Evolutionary conservation across 768 basidiomycete species (phyloP).

Genomic region (Sarcomyxa edulis): DNA sequence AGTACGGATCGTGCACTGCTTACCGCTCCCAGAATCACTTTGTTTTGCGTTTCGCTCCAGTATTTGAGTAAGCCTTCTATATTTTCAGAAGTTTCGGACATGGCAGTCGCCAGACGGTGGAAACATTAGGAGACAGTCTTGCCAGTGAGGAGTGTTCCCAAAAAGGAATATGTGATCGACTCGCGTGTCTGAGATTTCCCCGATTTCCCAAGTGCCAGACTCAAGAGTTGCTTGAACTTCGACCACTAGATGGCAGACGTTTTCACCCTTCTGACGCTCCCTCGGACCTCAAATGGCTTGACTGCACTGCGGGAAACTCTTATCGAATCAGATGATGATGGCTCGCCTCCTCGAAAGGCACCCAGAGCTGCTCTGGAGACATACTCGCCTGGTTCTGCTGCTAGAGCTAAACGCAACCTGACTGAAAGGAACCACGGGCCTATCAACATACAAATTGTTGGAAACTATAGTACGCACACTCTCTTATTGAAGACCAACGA

Average conservation of each 20-base stretch:
- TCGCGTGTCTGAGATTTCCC: too few species aligned
- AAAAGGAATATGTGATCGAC: too few species aligned
- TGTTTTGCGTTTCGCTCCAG: too few species aligned
- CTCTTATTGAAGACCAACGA: conserved; percentile 1
- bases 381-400: conserved; percentile 63
- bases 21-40: too few species aligned
- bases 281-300: conserved; percentile 48
- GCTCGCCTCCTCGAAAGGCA: conserved; percentile 63
- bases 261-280: conserved; percentile 38
- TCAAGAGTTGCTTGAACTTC: too few species aligned
- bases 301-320: conserved; percentile 33
- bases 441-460: conserved; percentile 42
- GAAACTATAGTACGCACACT: conserved; percentile 31
- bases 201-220: too few species aligned
- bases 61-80: too few species aligned
- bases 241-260: conserved; percentile 39
- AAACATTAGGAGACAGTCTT: too few species aligned
- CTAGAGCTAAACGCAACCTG: conserved; percentile 39
- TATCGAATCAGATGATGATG: conserved; percentile 31
- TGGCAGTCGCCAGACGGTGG: too few species aligned
- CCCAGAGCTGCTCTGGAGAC: conserved; percentile 55
- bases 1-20: too few species aligned
- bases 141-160: too few species aligned
- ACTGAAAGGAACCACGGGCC: conserved; percentile 27
- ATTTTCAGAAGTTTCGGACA: too few species aligned